Evolutionary conservation across 495 filamentous ascomycete genomes (phyloP).

Genomic region (Parathielavia appendiculata): DNA sequence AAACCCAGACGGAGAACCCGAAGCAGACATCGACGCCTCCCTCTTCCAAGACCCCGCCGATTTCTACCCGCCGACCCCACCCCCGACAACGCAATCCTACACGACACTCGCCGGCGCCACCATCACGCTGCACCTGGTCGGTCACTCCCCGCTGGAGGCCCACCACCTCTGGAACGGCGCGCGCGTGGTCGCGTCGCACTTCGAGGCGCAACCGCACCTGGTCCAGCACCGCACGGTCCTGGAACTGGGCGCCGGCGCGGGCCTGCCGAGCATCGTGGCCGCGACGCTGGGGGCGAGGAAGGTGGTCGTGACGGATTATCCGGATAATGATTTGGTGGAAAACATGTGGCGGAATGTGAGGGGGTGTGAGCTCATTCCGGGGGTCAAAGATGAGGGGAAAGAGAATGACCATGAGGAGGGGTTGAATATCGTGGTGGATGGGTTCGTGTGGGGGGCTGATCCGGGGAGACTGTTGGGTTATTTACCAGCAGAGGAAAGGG

Average conservation of each 20-base stretch:
- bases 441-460: conserved; percentile 75
- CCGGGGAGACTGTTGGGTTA: conserved; percentile 48
- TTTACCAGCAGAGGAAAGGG: conserved; percentile 27
- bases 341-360: conserved; percentile 72
- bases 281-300: conserved; percentile 60
- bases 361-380: neutral
- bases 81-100: conserved; percentile 64
- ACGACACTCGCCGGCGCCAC: conserved; percentile 46
- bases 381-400: neutral
- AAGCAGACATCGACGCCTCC: conserved; percentile 23
- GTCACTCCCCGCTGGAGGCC: conserved; percentile 83
- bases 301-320: conserved; percentile 84
- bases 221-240: conserved; percentile 62
- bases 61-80: conserved; percentile 67
- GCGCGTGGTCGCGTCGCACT: conserved; percentile 65
- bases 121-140: conserved; percentile 75
- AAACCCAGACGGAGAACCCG: neutral
- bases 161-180: conserved; percentile 90
- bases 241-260: conserved; percentile 86
- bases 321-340: conserved; percentile 69
- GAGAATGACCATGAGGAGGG: no score
- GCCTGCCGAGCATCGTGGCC: conserved; percentile 74
- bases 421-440: conserved; percentile 48
- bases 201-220: conserved; percentile 60
- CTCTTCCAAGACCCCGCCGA: conserved; percentile 76